Conservation (phyloP, 371 early-diverging fungal genomes). For the Mucor saturninus region DNA sequence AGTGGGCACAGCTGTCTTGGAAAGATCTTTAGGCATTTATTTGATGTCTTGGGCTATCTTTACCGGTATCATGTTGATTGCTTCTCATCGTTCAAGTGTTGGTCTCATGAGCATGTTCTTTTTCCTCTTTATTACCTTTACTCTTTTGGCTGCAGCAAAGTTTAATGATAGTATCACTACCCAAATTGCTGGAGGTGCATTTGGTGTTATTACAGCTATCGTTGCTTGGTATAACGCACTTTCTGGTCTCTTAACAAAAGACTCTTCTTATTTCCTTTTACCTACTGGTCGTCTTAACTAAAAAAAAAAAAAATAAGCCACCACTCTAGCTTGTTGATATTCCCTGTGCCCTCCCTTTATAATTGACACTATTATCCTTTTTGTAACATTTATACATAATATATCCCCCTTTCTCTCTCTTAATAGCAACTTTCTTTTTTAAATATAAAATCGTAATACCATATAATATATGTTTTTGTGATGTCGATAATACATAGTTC, state of each 20-base stretch:
- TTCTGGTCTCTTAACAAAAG: conserved; percentile 61
- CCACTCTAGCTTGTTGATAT: background rate
- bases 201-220: conserved; percentile 70
- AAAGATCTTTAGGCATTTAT: conserved; percentile 71
- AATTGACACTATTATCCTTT: no score
- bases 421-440: background rate
- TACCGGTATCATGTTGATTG: conserved; percentile 70
- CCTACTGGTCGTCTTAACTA: conserved; percentile 58
- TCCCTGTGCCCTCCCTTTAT: background rate
- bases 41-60: conserved; percentile 72
- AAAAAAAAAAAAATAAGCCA: background rate
- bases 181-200: conserved; percentile 65
- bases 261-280: conserved; percentile 61
- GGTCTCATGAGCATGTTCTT: conserved; percentile 67
- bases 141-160: conserved; percentile 59
- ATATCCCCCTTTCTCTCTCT: background rate
- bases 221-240: conserved; percentile 79
- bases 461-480: background rate
- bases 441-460: conserved; percentile 2
- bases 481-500: no score
- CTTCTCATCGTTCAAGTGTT: conserved; percentile 66
- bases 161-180: conserved; percentile 39
- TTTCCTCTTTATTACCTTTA: conserved; percentile 67
- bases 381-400: background rate
- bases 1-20: conserved; percentile 37